These are phyloP conservation scores for Aurantiochytrium sp. DNA, from an alignment of 108 stramenopile species.

Conservation along the genomic window DNA sequence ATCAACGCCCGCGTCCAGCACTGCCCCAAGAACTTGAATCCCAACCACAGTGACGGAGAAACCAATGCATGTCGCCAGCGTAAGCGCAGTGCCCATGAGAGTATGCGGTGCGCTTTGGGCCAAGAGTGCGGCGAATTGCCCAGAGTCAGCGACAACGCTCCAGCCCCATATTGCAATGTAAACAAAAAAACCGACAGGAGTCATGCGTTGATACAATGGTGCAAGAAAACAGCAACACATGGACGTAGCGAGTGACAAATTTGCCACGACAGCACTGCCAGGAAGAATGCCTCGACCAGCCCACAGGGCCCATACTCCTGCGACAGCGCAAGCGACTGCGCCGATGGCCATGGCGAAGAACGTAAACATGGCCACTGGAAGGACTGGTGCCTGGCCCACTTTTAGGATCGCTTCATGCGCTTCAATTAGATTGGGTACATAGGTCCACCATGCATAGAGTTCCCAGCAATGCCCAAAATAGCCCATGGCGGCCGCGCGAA, in stretches of 20 bases:
- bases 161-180: conserved; percentile 34
- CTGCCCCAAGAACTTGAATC: conserved; percentile 33
- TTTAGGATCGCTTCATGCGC: conserved; percentile 19
- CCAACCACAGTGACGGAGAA: conserved; percentile 35
- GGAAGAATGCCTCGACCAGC: neutral
- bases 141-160: conserved; percentile 41
- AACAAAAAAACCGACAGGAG: neutral
- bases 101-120: conserved; percentile 23
- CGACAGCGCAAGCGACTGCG: neutral
- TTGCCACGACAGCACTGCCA: neutral
- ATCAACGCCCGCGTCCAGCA: neutral
- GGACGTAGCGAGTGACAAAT: neutral
- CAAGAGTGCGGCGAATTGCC: conserved; percentile 33
- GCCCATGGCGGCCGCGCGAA: conserved; percentile 31
- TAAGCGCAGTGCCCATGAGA: conserved; percentile 38
- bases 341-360: neutral
- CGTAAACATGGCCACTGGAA: neutral
- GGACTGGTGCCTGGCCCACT: neutral
- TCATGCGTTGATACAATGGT: neutral
- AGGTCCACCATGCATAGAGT: conserved; percentile 45
- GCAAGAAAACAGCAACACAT: neutral
- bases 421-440: conserved; percentile 20
- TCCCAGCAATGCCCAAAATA: conserved; percentile 53
- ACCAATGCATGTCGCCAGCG: conserved; percentile 33
- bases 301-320: neutral